Conservation (phyloP, 1,284 basidiomycete genomes). For the Trichosporon asahii region DNA sequence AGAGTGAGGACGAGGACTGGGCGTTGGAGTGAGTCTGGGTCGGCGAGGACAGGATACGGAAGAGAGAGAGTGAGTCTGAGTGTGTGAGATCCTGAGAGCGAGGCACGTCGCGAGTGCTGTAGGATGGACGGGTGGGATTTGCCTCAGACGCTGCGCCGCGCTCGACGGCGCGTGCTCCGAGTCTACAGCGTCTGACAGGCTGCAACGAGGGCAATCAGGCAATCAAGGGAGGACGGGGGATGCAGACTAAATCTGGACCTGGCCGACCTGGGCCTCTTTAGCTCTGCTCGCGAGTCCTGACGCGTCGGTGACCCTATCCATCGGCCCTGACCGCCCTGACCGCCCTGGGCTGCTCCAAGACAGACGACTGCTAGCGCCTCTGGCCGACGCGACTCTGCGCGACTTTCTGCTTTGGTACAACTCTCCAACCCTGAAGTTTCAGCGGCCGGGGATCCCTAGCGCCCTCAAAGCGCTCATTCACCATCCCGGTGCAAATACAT, state of each 20-base stretch:
- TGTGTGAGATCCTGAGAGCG: conserved; percentile 6
- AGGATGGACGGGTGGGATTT: not conserved
- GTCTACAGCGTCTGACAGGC: too few species aligned
- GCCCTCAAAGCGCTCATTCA: not conserved
- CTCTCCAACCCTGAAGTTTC: not conserved
- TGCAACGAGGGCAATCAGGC: not conserved
- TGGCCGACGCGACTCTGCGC: not conserved
- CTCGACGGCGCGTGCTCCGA: not conserved
- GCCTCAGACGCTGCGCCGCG: not conserved
- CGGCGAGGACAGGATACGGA: too few species aligned
- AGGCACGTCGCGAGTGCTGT: conserved; percentile 1
- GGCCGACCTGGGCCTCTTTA: not conserved
- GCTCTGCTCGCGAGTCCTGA: not conserved
- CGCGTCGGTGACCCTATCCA: not conserved
- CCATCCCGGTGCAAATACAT: not conserved
- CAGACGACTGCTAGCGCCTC: not conserved
- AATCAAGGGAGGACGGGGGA: not conserved
- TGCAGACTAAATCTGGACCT: not conserved
- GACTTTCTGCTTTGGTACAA: conserved; percentile 5
- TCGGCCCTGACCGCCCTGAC: not conserved
- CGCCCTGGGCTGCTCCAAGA: not conserved
- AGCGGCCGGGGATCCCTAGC: not conserved
- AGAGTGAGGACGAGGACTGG: not conserved
- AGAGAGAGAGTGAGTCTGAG: not conserved
- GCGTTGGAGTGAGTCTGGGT: not conserved